Percentiles rank a stretch among this genome's conserved stretches.
phyloP scores from a whole-genome alignment of 2,329 filamentous ascomycete genomes.

The Fusarium multiceps region DNA sequence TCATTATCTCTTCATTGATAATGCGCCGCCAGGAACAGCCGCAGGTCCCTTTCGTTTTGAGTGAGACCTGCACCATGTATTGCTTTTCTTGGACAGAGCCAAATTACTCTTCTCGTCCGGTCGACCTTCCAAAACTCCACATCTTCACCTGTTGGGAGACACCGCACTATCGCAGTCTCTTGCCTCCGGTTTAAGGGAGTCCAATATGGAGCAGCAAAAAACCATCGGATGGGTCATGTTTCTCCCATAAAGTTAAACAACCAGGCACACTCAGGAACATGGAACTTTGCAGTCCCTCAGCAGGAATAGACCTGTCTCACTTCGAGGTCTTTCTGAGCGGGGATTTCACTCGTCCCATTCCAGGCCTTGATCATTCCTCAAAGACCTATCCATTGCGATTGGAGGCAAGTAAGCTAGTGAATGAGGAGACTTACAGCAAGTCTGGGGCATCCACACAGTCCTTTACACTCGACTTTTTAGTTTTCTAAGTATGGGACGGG shows the following conservation, averaged over 20 bases:
- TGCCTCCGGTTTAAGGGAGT: conserved; percentile 27
- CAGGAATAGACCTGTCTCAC: conserved; percentile 32
- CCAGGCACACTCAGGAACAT: conserved; percentile 36
- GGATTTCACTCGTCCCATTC: conserved; percentile 45
- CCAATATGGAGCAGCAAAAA: conserved; percentile 18
- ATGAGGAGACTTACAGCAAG: conserved; percentile 14
- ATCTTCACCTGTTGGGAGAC: conserved; percentile 34
- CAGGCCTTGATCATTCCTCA: conserved; percentile 42
- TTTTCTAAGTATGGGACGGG: conserved; percentile 4
- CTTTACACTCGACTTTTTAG: neutral
- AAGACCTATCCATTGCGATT: conserved; percentile 35
- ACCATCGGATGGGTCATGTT: conserved; percentile 27
- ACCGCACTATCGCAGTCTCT: conserved; percentile 12
- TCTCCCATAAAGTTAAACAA: conserved; percentile 27
- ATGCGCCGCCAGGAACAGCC: conserved; percentile 35
- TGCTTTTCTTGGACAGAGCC: conserved; percentile 30
- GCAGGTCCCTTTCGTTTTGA: conserved; percentile 24
- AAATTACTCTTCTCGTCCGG: conserved; percentile 25
- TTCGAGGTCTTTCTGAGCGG: conserved; percentile 40
- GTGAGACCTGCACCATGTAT: conserved; percentile 41
- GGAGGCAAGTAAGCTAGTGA: conserved; percentile 37
- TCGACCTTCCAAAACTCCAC: conserved; percentile 23
- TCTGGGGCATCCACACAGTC: conserved; percentile 20
- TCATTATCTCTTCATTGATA: conserved; percentile 8
- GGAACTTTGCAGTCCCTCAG: conserved; percentile 35